phyloP scores from a whole-genome alignment of 2,329 filamentous ascomycete species.

The Lachnellula cervina region DNA sequence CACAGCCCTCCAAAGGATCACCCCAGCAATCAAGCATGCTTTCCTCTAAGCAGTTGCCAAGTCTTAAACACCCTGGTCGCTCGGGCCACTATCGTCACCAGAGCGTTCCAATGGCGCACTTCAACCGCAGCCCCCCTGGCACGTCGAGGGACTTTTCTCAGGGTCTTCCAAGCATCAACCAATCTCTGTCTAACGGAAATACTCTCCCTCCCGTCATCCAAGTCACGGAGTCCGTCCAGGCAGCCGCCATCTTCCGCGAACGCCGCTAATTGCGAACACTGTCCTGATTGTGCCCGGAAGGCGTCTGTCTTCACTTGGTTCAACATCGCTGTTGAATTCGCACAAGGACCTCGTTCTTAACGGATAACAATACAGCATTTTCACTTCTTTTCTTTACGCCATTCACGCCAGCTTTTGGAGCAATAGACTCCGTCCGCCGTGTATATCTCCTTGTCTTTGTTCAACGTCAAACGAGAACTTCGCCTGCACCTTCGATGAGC shows the following conservation, averaged over 20 bases:
- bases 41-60: neutral
- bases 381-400: no score
- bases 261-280: neutral
- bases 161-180: conserved; percentile 26
- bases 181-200: neutral
- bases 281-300: no score
- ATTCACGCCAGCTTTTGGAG: no score
- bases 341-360: no score
- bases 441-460: no score
- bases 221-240: neutral
- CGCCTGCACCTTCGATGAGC: no score
- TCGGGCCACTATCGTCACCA: conserved; percentile 3
- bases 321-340: neutral
- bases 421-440: no score
- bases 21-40: neutral
- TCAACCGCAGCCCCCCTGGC: conserved; percentile 19
- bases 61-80: neutral
- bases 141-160: conserved; percentile 30
- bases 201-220: conserved; percentile 7
- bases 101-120: conserved; percentile 11
- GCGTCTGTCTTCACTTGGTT: neutral
- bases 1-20: neutral
- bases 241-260: neutral
- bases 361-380: neutral
- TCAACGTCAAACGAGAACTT: no score